Base-by-base conservation (phyloP, 306 rosid genomes). In the Adenanthera pavonina region DNA sequence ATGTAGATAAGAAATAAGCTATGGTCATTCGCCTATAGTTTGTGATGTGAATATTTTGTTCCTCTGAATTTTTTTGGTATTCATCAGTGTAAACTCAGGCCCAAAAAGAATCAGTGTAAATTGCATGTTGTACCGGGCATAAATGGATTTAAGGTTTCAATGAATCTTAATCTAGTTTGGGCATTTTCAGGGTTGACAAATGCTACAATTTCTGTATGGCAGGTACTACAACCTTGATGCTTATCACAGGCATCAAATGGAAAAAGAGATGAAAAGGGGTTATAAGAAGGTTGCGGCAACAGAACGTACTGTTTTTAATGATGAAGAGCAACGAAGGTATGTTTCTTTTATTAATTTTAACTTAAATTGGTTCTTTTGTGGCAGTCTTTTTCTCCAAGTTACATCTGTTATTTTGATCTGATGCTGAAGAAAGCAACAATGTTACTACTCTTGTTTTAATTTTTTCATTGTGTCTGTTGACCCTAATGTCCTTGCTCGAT, bases 151-250 rank as follows among this genome's bases (percentile, higher is more conserved):
- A 53, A 81, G 30, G 40, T 56, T 68, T 73, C 38, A 77, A 35
- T 51, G 46, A 59, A 71, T 75, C 5, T 30, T 8, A 70, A 66
- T 76, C 65, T 15, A 46, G 61, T 79, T 17, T 36, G 35, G 72
- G 17, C 70, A 57, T 35, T 52, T 33, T 76, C 33, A 53, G 54
- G 75, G 61, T 83, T 83, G 78, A 74, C 70, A 52, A 64, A 46
- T 71, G 78, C 34, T 77, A 72, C 19, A 56, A 67, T 81, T 68
- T 71, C 80, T 61, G 13, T 65, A 51, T 80, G 82, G 83, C 92
- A 93, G 99, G 96, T 95, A 93, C 85, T 95, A 95, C 78, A 87
- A 84, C 78, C 98, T 95, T 72, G 98, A 95, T 84, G 93, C 93
- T 67, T 88, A 93, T 87, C 83, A 89, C 86, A 85, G 85, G 78